Evolutionary conservation across 225 moss, liverwort and hornwort genomes (phyloP).

Genomic region (Straminergon stramineum): DNA sequence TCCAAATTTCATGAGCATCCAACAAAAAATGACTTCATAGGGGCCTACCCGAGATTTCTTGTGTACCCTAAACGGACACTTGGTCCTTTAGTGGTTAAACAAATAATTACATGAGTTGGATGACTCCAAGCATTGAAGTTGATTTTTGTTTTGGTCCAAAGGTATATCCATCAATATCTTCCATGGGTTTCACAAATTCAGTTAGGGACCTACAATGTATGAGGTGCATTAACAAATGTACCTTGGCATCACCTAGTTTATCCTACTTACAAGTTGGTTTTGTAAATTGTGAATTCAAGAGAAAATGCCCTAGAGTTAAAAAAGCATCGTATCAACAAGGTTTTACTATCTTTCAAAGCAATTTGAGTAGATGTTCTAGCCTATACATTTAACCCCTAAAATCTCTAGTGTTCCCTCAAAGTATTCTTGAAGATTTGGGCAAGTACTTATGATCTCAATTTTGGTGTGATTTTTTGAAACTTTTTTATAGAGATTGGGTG

Average conservation of each 20-base stretch:
- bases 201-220: neutral
- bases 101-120: neutral
- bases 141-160: neutral
- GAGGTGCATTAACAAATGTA: neutral
- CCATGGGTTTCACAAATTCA: neutral
- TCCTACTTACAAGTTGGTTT: neutral
- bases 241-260: neutral
- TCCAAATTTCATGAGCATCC: no score
- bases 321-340: slow-evolving; percentile 46
- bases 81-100: no score
- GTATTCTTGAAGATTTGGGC: no score
- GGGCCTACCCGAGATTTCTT: no score
- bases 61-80: no score
- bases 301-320: neutral
- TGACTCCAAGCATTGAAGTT: neutral
- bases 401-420: no score
- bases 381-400: neutral
- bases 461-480: no score
- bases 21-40: no score
- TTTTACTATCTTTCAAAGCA: slow-evolving; percentile 67
- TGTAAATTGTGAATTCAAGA: neutral
- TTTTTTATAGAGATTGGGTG: no score
- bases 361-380: slow-evolving; percentile 39
- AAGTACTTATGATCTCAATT: no score
- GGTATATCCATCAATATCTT: neutral